Conservation (phyloP, 2,329 filamentous ascomycete genomes). For the Sporothrix inflata region DNA sequence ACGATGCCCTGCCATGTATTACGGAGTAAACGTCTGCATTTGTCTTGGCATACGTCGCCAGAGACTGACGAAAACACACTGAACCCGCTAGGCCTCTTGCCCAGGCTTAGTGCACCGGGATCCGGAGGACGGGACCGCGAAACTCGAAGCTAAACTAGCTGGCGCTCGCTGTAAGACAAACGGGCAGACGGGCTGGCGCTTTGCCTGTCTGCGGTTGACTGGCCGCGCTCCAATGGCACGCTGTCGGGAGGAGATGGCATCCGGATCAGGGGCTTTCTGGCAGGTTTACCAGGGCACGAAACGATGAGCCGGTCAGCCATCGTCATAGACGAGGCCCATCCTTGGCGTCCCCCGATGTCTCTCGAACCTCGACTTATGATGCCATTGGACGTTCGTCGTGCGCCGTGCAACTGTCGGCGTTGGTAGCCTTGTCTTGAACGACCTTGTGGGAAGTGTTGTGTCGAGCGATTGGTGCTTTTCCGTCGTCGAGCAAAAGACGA, state of each 20-base stretch:
- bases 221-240: not conserved
- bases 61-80: not conserved
- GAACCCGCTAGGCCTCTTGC: not conserved
- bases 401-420: not conserved
- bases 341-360: not conserved
- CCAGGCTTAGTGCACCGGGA: not conserved
- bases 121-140: slow-evolving; percentile 1
- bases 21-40: too few species aligned
- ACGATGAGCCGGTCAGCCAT: not conserved
- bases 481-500: not conserved
- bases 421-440: not conserved
- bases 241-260: not conserved
- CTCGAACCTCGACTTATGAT: not conserved
- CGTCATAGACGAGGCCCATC: not conserved
- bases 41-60: slow-evolving; percentile 2
- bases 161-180: not conserved
- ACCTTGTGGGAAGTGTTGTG: not conserved
- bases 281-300: not conserved
- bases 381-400: not conserved
- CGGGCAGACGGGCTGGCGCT: not conserved
- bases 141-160: slow-evolving; percentile 3
- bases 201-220: not conserved
- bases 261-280: not conserved
- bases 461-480: not conserved
- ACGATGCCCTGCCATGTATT: not conserved